Percentiles rank a stretch among this genome's conserved stretches.
phyloP scores from a whole-genome alignment of 345 rosid species.

The Chamaenerion angustifolium region DNA sequence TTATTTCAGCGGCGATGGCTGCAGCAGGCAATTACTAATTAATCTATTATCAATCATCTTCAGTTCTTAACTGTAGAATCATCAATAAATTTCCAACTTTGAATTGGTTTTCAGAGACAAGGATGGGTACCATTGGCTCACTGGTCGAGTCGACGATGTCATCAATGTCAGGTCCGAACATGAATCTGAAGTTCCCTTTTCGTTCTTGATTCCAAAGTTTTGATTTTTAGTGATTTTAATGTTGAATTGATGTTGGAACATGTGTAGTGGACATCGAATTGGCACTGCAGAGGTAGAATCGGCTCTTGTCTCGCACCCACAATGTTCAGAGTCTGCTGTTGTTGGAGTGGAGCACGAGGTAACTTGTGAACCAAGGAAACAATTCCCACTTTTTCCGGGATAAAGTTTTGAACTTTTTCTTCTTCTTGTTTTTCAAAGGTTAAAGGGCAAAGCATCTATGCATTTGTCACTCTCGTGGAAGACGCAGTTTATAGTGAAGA shows the following conservation, averaged over 20 bases:
- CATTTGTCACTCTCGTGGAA: slow-evolving; percentile 84
- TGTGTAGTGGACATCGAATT: slow-evolving; percentile 82
- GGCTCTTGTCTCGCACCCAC: slow-evolving; percentile 91
- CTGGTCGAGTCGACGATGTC: slow-evolving; percentile 97
- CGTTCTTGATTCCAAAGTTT: too few species aligned
- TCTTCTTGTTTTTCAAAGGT: slow-evolving; percentile 25
- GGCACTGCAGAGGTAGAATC: slow-evolving; percentile 99
- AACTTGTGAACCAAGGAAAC: not conserved
- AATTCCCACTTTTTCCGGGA: not conserved
- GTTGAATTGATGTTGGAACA: too few species aligned
- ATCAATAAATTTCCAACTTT: not conserved
- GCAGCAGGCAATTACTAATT: slow-evolving; percentile 46
- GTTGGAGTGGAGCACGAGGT: slow-evolving; percentile 96
- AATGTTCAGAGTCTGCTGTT: slow-evolving; percentile 96
- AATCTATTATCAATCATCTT: not conserved
- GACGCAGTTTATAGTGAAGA: slow-evolving; percentile 79
- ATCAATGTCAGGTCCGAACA: slow-evolving; percentile 75
- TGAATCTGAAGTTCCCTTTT: too few species aligned
- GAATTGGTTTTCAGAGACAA: slow-evolving; percentile 47
- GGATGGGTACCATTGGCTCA: slow-evolving; percentile 95
- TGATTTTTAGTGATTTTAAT: too few species aligned
- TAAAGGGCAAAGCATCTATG: slow-evolving; percentile 93
- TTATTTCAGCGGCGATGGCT: slow-evolving; percentile 94
- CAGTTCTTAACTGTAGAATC: too few species aligned
- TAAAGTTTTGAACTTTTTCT: not conserved